Percentiles rank a stretch among this genome's conserved stretches.
Conservation (phyloP, 2,329 filamentous ascomycete species). For the Fusarium domesticum region DNA sequence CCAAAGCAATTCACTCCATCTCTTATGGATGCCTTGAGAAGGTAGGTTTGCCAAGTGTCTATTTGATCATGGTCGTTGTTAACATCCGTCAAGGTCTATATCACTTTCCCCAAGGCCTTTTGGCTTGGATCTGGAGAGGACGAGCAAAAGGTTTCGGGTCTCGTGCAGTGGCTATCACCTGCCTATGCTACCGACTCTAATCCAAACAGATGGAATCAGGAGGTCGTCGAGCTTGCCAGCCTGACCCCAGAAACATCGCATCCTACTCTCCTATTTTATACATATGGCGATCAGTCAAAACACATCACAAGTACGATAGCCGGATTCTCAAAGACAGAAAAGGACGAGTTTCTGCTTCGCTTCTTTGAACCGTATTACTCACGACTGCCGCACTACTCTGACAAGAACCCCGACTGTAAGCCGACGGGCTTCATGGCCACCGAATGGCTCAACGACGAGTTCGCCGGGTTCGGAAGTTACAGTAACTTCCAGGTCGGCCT, state of each 20-base stretch:
- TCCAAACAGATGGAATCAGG: slow-evolving; percentile 66
- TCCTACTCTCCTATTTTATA: slow-evolving; percentile 84
- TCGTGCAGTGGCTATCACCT: slow-evolving; percentile 74
- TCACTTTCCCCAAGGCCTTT: slow-evolving; percentile 72
- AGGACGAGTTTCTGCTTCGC: slow-evolving; percentile 52
- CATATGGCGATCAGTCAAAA: slow-evolving; percentile 60
- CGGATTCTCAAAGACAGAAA: slow-evolving; percentile 42
- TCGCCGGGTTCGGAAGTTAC: slow-evolving; percentile 81
- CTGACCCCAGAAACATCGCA: slow-evolving; percentile 59
- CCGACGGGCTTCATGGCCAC: slow-evolving; percentile 67
- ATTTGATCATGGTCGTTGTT: not conserved
- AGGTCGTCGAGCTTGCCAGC: slow-evolving; percentile 72
- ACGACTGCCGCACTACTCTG: slow-evolving; percentile 64
- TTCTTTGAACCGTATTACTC: slow-evolving; percentile 80
- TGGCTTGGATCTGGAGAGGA: slow-evolving; percentile 54
- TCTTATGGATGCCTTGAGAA: slow-evolving; percentile 72
- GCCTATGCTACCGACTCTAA: slow-evolving; percentile 62
- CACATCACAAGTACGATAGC: slow-evolving; percentile 49
- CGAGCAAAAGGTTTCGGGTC: slow-evolving; percentile 54
- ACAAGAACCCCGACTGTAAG: slow-evolving; percentile 52
- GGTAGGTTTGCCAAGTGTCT: slow-evolving; percentile 35
- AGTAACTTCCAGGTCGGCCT: slow-evolving; percentile 80
- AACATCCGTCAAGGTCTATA: slow-evolving; percentile 44
- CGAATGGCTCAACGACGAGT: slow-evolving; percentile 72
- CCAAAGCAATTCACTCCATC: slow-evolving; percentile 60